These are phyloP conservation scores for Saccharomycopsis sp. DNA, from an alignment of 805 yeast genomes.

Conservation along the genomic window DNA sequence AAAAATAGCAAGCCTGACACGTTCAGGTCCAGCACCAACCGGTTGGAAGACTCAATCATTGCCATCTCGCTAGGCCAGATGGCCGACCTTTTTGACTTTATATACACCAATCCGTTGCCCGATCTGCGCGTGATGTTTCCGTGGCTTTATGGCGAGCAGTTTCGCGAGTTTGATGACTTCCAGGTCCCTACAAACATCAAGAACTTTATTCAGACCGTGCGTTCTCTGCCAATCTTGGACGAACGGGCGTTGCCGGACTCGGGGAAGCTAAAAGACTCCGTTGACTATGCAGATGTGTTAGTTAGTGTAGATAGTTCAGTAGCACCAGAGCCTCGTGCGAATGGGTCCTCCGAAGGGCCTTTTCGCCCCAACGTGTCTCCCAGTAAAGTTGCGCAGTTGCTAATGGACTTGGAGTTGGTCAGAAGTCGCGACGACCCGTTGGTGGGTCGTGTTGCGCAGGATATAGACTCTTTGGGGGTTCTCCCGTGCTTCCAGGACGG, in stretches of 20 bases:
- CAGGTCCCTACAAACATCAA: not conserved
- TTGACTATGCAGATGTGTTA: not conserved
- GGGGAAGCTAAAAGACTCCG: not conserved
- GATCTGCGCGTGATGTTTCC: not conserved
- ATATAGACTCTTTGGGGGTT: conserved; percentile 1
- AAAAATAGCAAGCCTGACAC: not conserved
- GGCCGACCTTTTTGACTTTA: not conserved
- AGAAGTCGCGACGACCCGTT: not conserved
- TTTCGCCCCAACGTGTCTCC: not conserved
- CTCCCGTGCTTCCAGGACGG: conserved; percentile 9
- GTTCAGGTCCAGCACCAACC: not conserved
- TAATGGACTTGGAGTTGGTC: not conserved
- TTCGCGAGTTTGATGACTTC: not conserved
- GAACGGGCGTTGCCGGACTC: not conserved
- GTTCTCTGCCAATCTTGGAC: not conserved
- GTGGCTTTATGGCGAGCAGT: conserved; percentile 2
- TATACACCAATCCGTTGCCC: not conserved
- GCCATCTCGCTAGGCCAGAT: not conserved
- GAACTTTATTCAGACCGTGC: not conserved
- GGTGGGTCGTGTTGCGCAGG: not conserved
- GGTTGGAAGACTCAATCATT: not conserved
- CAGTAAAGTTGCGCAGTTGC: not conserved
- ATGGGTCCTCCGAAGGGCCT: too few species aligned
- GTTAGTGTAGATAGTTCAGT: not conserved
- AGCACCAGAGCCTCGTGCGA: too few species aligned